phyloP scores from a whole-genome alignment of 2,329 filamentous ascomycete species.

The Cladosporium halotolerans region DNA sequence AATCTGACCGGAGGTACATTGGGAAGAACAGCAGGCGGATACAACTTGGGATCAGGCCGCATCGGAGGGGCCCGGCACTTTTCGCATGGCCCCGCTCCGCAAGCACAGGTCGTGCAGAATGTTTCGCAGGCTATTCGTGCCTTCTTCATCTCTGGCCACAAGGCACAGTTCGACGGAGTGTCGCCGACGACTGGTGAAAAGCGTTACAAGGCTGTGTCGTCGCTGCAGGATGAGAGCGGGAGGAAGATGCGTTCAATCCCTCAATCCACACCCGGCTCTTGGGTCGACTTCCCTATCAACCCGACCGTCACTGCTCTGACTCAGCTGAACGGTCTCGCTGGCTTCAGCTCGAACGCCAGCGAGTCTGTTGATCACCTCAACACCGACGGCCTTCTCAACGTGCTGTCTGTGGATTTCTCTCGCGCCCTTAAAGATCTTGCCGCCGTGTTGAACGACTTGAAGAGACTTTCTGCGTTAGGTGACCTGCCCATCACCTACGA shows the following conservation, averaged over 20 bases:
- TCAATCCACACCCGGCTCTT: constrained; percentile 63
- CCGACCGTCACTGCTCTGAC: constrained; percentile 86
- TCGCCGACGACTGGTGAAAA: constrained; percentile 64
- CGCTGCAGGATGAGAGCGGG: constrained; percentile 65
- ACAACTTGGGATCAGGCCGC: constrained; percentile 59
- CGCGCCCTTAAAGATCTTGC: constrained; percentile 79
- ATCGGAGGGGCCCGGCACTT: constrained; percentile 76
- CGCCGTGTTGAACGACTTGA: constrained; percentile 72
- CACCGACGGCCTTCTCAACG: constrained; percentile 75
- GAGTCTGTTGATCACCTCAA: constrained; percentile 59
- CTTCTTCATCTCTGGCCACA: constrained; percentile 86
- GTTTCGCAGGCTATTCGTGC: constrained; percentile 90
- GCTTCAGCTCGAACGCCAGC: constrained; percentile 38
- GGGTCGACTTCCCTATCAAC: constrained; percentile 79
- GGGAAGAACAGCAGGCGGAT: constrained; percentile 83
- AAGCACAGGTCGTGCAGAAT: constrained; percentile 87
- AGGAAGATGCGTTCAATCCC: constrained; percentile 58
- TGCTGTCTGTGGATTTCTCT: constrained; percentile 81
- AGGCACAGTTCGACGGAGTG: constrained; percentile 76
- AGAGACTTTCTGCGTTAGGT: constrained; percentile 67
- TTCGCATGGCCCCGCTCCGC: constrained; percentile 76
- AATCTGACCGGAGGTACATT: constrained; percentile 86
- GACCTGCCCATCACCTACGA: constrained; percentile 77
- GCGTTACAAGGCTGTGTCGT: constrained; percentile 70
- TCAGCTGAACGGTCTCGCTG: constrained; percentile 57